These are phyloP conservation scores for Sporisorium sorghi DNA, from an alignment of 1,284 basidiomycete species.

Conservation along the genomic window DNA sequence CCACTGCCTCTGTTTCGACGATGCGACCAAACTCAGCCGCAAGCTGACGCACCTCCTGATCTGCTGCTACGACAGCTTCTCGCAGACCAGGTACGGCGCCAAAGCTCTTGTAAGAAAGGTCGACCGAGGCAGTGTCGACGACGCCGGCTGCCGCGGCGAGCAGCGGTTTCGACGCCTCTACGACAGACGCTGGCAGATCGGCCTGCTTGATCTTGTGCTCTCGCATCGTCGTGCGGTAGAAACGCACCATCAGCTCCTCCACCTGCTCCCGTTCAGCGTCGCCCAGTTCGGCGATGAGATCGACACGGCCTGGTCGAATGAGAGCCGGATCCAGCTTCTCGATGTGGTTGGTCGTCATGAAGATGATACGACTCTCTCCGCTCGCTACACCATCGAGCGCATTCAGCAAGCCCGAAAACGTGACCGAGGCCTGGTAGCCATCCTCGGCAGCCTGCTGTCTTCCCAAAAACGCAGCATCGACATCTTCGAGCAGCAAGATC, in stretches of 20 bases:
- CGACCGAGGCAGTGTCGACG: constrained; percentile 4
- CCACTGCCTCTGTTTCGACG: constrained; percentile 41
- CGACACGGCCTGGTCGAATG: constrained; percentile 93
- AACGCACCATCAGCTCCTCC: constrained; percentile 81
- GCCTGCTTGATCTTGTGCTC: constrained; percentile 33
- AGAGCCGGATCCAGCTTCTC: constrained; percentile 80
- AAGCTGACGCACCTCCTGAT: constrained; percentile 28
- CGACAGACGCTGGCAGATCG: constrained; percentile 9
- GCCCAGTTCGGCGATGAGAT: constrained; percentile 84
- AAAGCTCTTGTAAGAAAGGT: constrained; percentile 25
- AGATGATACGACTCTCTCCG: constrained; percentile 90
- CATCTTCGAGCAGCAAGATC: constrained; percentile 93
- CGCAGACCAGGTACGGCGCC: constrained; percentile 29
- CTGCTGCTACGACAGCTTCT: constrained; percentile 27
- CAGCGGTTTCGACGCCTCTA: constrained; percentile 30
- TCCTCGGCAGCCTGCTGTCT: constrained; percentile 56
- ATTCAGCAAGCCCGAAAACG: constrained; percentile 97
- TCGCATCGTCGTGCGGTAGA: constrained; percentile 74
- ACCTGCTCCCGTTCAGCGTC: constrained; percentile 89
- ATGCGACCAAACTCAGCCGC: constrained; percentile 36
- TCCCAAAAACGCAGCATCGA: constrained; percentile 91
- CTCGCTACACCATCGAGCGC: constrained; percentile 97
- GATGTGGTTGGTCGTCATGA: constrained; percentile 98
- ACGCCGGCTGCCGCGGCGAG: constrained; percentile 15
- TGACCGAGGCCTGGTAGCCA: constrained; percentile 76